Conservation (phyloP, 805 yeast genomes). For the Saturnispora besseyi region DNA sequence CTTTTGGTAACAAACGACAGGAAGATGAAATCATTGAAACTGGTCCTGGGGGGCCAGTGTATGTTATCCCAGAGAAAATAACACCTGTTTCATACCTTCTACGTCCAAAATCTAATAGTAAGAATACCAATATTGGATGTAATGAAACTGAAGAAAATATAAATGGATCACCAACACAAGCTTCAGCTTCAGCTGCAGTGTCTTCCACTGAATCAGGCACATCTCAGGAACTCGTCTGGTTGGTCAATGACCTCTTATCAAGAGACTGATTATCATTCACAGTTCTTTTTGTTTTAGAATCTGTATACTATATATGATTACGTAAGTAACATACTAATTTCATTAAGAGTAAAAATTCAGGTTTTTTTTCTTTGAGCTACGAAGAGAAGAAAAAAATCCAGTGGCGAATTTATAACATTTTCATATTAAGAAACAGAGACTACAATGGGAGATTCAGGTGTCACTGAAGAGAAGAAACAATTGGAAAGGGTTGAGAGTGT, state of each 20-base stretch:
- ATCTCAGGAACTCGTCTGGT: conserved; percentile 62
- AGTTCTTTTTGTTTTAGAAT: neutral
- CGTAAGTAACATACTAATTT: neutral
- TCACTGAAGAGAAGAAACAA: neutral
- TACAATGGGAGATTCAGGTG: neutral
- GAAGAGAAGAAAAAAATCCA: neutral
- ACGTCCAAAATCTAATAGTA: conserved; percentile 9
- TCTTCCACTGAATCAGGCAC: conserved; percentile 28
- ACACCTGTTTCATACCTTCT: conserved; percentile 25
- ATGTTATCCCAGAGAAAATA: conserved; percentile 14
- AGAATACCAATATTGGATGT: neutral
- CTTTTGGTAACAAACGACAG: neutral
- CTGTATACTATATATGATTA: neutral
- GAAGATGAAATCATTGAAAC: neutral
- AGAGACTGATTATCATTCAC: conserved; percentile 8
- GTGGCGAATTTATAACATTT: conserved; percentile 13
- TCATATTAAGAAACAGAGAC: conserved; percentile 11
- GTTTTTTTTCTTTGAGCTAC: neutral
- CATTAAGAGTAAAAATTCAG: neutral
- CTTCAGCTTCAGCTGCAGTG: neutral
- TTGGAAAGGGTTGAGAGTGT: neutral
- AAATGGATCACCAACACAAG: neutral
- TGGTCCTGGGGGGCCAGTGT: conserved; percentile 2
- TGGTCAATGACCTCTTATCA: conserved; percentile 52
- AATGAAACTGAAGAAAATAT: neutral